These are phyloP conservation scores for Ophiostoma tasmaniense DNA, from an alignment of 2,329 filamentous ascomycete species.

Conservation along the genomic window DNA sequence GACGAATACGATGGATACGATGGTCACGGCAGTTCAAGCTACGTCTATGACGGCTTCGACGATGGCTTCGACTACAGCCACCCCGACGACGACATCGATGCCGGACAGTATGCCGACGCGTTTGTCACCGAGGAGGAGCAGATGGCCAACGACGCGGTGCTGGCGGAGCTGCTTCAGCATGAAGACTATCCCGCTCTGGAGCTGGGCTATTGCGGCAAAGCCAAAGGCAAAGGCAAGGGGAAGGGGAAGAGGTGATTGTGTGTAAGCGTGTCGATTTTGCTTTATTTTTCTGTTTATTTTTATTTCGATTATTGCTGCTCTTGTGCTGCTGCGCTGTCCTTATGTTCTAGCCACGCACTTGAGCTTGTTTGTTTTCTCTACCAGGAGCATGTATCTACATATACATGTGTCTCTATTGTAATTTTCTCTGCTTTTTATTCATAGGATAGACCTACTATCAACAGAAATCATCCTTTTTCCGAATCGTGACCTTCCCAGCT, in stretches of 20 bases:
- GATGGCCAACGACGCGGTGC: conserved; percentile 17
- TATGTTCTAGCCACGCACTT: not conserved
- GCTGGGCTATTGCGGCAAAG: conserved; percentile 29
- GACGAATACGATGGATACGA: not conserved
- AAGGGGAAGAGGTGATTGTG: conserved; percentile 22
- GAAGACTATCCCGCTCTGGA: conserved; percentile 28
- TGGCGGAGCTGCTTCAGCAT: conserved; percentile 21
- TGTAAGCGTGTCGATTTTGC: not conserved
- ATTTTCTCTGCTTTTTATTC: not conserved
- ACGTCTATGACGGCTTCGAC: not conserved
- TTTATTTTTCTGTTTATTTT: not conserved
- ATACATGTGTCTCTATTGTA: not conserved
- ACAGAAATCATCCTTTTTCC: too few relatives aligned
- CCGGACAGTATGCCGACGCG: not conserved
- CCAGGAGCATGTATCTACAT: not conserved
- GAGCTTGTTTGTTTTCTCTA: not conserved
- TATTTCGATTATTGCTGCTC: not conserved
- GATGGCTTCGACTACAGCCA: not conserved
- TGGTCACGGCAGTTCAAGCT: conserved; percentile 10
- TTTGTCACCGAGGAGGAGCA: conserved; percentile 10
- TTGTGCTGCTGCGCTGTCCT: not conserved
- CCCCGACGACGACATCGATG: not conserved
- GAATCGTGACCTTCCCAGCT: too few relatives aligned
- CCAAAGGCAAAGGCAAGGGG: too few relatives aligned
- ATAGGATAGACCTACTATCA: too few relatives aligned